A percentile compares a stretch with the other conserved stretches of the same genome.
phyloP scores from a whole-genome alignment of 2,329 filamentous ascomycete species.

The Aspergillus oerlinghausenensis region DNA sequence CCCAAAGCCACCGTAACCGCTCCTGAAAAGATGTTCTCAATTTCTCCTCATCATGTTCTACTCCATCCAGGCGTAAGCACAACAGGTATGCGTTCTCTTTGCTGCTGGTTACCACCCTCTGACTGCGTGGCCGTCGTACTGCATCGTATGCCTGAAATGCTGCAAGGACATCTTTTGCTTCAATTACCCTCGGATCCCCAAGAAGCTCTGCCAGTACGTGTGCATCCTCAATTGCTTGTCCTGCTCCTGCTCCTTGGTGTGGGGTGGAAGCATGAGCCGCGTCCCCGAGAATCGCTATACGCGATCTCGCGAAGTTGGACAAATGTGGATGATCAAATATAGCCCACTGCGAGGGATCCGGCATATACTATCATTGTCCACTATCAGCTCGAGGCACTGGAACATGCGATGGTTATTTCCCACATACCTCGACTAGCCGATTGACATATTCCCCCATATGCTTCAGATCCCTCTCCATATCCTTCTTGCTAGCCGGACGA shows the following conservation, averaged over 20 bases:
- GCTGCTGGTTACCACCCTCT: slow-evolving; percentile 50
- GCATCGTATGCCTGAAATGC: slow-evolving; percentile 52
- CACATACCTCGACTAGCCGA: slow-evolving; percentile 23
- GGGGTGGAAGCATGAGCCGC: slow-evolving; percentile 38
- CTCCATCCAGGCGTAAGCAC: slow-evolving; percentile 22
- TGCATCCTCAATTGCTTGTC: slow-evolving; percentile 37
- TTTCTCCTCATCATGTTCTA: slow-evolving; percentile 23
- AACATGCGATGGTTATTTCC: not conserved
- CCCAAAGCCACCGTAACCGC: slow-evolving; percentile 32
- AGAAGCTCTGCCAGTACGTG: slow-evolving; percentile 43
- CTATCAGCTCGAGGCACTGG: not conserved
- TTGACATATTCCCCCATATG: slow-evolving; percentile 27
- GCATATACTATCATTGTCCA: slow-evolving; percentile 19
- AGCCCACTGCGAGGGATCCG: slow-evolving; percentile 33
- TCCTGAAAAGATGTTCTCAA: slow-evolving; percentile 19
- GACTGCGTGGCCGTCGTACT: slow-evolving; percentile 46
- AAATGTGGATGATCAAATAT: slow-evolving; percentile 32
- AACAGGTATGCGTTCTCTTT: slow-evolving; percentile 37
- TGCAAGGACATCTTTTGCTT: slow-evolving; percentile 32
- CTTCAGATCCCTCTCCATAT: slow-evolving; percentile 23
- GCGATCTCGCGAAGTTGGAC: slow-evolving; percentile 26
- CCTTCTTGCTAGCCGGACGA: slow-evolving; percentile 23
- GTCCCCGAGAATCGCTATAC: slow-evolving; percentile 33
- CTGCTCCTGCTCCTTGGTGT: slow-evolving; percentile 36
- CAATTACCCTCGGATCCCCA: slow-evolving; percentile 31